A percentile compares a stretch with the other conserved stretches of the same genome.
These are phyloP conservation scores for Celoporthe dispersa DNA, from an alignment of 2,329 filamentous ascomycete genomes.

Conservation along the genomic window DNA sequence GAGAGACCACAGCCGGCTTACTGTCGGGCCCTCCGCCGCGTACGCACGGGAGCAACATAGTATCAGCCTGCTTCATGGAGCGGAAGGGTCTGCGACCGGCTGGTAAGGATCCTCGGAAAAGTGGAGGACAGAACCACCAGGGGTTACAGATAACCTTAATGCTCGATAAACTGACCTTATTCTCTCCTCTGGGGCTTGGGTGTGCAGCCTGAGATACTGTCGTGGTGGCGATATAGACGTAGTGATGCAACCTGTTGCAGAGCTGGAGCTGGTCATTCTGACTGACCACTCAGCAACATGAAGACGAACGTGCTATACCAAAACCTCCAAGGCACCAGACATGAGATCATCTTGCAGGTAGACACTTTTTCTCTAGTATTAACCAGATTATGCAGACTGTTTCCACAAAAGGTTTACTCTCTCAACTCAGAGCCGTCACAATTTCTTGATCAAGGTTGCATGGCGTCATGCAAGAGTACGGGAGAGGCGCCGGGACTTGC, in stretches of 20 bases:
- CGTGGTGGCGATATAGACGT: constrained; percentile 2
- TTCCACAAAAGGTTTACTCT: not conserved
- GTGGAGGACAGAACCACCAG: constrained; percentile 10
- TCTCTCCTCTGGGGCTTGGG: not conserved
- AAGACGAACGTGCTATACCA: not conserved
- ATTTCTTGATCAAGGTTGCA: not conserved
- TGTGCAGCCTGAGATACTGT: not conserved
- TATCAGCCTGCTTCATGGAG: not conserved
- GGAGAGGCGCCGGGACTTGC: not conserved
- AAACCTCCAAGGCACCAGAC: not conserved
- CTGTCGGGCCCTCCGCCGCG: not conserved
- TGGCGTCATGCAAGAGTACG: not conserved
- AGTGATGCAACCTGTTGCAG: not conserved
- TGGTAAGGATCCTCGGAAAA: constrained; percentile 23
- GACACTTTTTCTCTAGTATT: not conserved
- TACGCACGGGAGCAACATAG: constrained; percentile 2
- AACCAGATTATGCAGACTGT: not conserved
- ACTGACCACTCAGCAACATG: constrained; percentile 15
- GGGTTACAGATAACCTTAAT: constrained; percentile 28
- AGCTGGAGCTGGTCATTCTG: not conserved
- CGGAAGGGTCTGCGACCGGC: constrained; percentile 11
- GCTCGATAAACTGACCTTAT: not conserved
- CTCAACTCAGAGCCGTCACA: too few species aligned
- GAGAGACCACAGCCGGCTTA: not conserved
- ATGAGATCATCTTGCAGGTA: constrained; percentile 12